These are phyloP conservation scores for Penicillium vulpinum DNA, from an alignment of 2,329 filamentous ascomycete species.

Conservation along the genomic window DNA sequence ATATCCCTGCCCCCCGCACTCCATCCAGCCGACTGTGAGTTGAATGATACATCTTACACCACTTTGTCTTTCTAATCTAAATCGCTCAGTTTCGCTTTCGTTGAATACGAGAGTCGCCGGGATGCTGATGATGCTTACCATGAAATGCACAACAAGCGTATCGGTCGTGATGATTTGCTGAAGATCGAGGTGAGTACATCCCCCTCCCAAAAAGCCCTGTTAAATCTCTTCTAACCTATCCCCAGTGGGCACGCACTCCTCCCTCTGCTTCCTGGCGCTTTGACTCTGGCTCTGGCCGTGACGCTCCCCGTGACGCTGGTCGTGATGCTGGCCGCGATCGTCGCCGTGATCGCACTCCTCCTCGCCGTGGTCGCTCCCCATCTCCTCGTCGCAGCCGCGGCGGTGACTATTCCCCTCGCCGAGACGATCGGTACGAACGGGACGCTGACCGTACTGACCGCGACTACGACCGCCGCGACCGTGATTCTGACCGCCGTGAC, in stretches of 20 bases:
- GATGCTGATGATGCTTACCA: conserved; percentile 99
- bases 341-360: conserved; percentile 68
- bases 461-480: conserved; percentile 69
- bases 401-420: conserved; percentile 80
- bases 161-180: conserved; percentile 89
- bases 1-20: conserved; percentile 93
- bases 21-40: conserved; percentile 94
- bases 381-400: conserved; percentile 59
- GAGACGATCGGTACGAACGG: conserved; percentile 80
- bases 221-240: conserved; percentile 18
- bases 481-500: conserved; percentile 66
- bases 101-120: conserved; percentile 97
- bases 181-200: conserved; percentile 84
- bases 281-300: conserved; percentile 81
- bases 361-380: conserved; percentile 67
- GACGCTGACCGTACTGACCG: conserved; percentile 68
- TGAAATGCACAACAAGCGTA: conserved; percentile 99
- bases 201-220: background rate
- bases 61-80: conserved; percentile 1
- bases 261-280: conserved; percentile 98
- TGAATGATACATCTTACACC: conserved; percentile 19
- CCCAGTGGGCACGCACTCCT: conserved; percentile 96
- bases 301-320: conserved; percentile 3
- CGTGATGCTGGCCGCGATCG: conserved; percentile 77
- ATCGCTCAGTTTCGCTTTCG: conserved; percentile 78